phyloP scores from a whole-genome alignment of 345 rosid genomes.

The Aurinia saxatilis region DNA sequence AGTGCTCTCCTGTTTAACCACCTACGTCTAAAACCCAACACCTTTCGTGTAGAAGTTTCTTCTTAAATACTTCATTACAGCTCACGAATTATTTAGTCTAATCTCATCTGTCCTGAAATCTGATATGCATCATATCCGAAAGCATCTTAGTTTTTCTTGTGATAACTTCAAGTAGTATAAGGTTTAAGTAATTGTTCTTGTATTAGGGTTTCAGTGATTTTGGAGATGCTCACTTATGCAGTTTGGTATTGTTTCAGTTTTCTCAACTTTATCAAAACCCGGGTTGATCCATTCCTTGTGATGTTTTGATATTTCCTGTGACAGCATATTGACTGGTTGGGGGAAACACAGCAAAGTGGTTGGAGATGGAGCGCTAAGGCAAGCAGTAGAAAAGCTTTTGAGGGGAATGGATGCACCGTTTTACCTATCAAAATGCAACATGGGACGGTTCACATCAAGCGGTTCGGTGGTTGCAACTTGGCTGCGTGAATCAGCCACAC shows the following conservation, averaged over 20 bases:
- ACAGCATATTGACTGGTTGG: slow-evolving; percentile 95
- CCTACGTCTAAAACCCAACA: no score
- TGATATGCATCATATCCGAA: no score
- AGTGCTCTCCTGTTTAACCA: neutral
- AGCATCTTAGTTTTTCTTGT: no score
- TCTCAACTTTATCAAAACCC: no score
- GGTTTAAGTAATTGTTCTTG: no score
- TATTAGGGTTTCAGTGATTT: neutral
- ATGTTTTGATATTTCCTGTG: slow-evolving; percentile 1
- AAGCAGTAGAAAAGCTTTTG: slow-evolving; percentile 64
- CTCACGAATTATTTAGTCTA: no score
- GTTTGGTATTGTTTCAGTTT: neutral
- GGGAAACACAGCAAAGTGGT: slow-evolving; percentile 96
- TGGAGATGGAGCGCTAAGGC: slow-evolving; percentile 72
- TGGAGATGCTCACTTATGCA: neutral
- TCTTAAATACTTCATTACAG: no score
- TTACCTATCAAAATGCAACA: slow-evolving; percentile 56
- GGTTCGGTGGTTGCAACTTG: slow-evolving; percentile 76
- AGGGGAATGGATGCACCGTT: slow-evolving; percentile 77
- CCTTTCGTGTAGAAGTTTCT: no score
- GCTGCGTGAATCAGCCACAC: slow-evolving; percentile 73
- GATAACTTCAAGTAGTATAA: no score
- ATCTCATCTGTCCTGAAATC: no score
- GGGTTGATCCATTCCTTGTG: no score
- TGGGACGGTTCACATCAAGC: slow-evolving; percentile 68